Evolutionary conservation across 352 stramenopile species (phyloP), one percentile per base, ranked within the genome.

Genomic region (Globisporangium paroecandrum): DNA sequence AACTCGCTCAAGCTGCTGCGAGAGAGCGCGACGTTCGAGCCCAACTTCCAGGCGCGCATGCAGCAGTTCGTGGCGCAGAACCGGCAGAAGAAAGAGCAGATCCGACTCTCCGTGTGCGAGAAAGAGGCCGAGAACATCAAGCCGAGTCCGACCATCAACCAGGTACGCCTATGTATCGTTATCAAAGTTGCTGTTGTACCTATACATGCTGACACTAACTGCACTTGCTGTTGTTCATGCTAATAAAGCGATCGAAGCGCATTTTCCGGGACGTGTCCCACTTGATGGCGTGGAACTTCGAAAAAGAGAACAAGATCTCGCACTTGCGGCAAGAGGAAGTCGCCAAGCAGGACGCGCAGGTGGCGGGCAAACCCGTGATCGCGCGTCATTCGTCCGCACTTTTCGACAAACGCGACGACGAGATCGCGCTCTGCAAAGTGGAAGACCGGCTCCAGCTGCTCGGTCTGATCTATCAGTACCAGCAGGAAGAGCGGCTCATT

Each of bases 391-490:
- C 82, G 4, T 51, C 60, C 12, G 60, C 58, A 6, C 64, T 90
- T n/a, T 79, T 79, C 25, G 57, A 49, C 1, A 66, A 74, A 29
- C 76, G 78, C 12, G 60, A 74, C 18, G 69, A 91, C 58, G 85
- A 91, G 13, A 64, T 91, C 34, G 77, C 77, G 25, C 74, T 71
- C 0, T 90, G 85, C 63, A 86, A 87, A 65, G 82, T 89, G 3
- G 84, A 90, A 68, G 83, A 89, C 65, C 77, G 85, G 41, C 65
- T 93, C 13, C 82, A 90, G 51, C 65, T 90, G 36, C 77, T 91
- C 27, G 85, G 83, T 1, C 61, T 89, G 29, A 90, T 90, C 53
- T 91, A 91, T 41, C 72, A 88, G 43, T 84, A 89, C 58, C 81
- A 93, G 36, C 81, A 83, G 58, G 77, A 90, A 56, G 82, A 88